Base-by-base conservation (phyloP, 495 filamentous ascomycete genomes). In the Daldinia loculata region DNA sequence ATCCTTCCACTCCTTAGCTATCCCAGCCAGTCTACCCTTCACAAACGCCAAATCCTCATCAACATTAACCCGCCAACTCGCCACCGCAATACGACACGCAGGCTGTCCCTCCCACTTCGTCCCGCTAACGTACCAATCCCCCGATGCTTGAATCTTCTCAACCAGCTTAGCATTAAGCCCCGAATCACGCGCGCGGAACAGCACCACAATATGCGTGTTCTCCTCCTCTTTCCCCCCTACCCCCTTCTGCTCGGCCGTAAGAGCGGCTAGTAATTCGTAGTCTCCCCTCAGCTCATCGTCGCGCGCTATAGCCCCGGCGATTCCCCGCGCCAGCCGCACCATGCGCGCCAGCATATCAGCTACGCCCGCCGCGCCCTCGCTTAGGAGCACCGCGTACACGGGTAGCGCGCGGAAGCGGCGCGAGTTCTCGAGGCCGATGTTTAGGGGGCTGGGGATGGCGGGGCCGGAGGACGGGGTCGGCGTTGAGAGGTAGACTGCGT, bases 361-460 rank as follows among this genome's bases (percentile, higher is more conserved):
- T 70, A 95, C 90, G 3, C 93, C 94, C 8, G 83, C 72, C 9
- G 83, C 82, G 4, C 95, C 95, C 66, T 95, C 91, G 38, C 89
- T 88, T n/a, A 89, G 70, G 0, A 97, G 83, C 0, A 90, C 89
- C 9, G 93, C 90, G 70, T 97, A 97, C 4, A 93, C 92, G 0
- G 95, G 95, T 19, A 97, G 81, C 0, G 93, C 95, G 55, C 95
- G 87, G 81, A 98, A 96, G 15, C 95, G 89, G 41, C 94, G 87
- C 6, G 94, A 97, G 76, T 98, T 98, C 72, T 97, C 94, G 24
- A 98, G 79, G 22, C 94, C 92, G 61, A 94, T 89, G 79, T 97
- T 95, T 15, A 97, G 81, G 0, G 95, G 94, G 32, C 92, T 95
- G 22, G 88, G 89, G 66, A 97, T 91, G 1, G 74, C 56, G 26